Evolutionary conservation across 2,329 filamentous ascomycete species (phyloP), one percentile per base, ranked within the genome.

Genomic region (Spiromastix sp.): DNA sequence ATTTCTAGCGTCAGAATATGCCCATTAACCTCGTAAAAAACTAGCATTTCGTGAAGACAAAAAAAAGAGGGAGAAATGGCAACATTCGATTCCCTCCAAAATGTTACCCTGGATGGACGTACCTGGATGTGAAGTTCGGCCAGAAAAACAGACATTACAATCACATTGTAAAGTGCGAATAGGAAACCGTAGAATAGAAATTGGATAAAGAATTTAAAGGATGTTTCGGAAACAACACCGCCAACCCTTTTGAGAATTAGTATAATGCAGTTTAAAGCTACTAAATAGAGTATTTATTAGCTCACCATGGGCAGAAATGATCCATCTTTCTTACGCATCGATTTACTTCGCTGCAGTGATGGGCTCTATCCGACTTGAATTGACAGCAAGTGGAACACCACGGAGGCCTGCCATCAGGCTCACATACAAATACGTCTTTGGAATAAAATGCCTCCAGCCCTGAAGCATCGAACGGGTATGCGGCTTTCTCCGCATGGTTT

Each of bases 141-240:
- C 3, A 86, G 57, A 41, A 77, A 79, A 36, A 80, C 72, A 2
- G 75, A 77, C 41, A 77, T 64, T 1, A 79, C 67, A 15, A 77
- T 71, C 32, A 93, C 59, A 7, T 72, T 60, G 39, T 83, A 72
- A 2, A 66, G 57, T 45, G 79, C 85, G 47, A 79, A 84, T 3
- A 85, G 48, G 4, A 74, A 63, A 1, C 77, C 77, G 55, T 91
- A 94, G 28, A 74, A 70, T 11, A 78, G 77, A 51, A 95, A 94
- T 46, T 95, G 91, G 8, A 86, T 66, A 52, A 98, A 96, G 59
- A 85, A 95, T 50, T 95, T 95, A 64, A 89, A 87, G 2, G 80
- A 67, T 1, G 77, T 86, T 55, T 95, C 87, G 0, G 78, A 81
- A 7, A 98, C 79, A 45, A 94, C 83, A 15, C 89, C 91, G 3